Base-by-base conservation (phyloP, 352 stramenopile species). In the Phytophthora pluvialis region DNA sequence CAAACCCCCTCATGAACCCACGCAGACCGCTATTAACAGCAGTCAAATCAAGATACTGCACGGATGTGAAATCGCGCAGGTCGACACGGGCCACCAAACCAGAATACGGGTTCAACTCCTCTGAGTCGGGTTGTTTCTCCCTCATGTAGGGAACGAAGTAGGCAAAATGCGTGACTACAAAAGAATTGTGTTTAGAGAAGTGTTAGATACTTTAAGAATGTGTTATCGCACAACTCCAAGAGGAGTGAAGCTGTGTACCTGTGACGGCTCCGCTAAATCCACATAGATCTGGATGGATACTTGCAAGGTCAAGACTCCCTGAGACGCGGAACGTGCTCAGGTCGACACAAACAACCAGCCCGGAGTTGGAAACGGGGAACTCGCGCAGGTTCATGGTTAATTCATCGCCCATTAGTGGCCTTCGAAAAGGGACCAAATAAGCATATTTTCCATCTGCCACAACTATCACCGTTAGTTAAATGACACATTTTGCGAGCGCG, bases 71-170 rank as follows among this genome's bases (percentile, higher is more conserved):
- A 32, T 91, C 84, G 1, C 79, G 80, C 31, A 92, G 56, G 46
- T 94, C 78, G 1, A 93, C 64, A 0, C 81, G 78, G 3, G 77
- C 82, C 1, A 94, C 50, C 15, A 91, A 25, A 0, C 82, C 83
- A 16, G 82, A 88, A 60, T 89, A 94, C 36, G 82, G 71, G 4
- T 68, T 72, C 21, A 79, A 3, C 18, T 78, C 70, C 35, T 67
- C 48, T 0, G 66, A 70, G 8, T 67, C 60, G 1, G 78, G 54
- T 25, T 84, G 56, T 6, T 72, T 72, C 9, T 84, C 62, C 11
- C 73, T 68, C 78, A 90, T 88, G 58, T 64, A 90, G 9, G 86
- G 86, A 15, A 94, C 60, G n/a, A 94, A 86, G 64, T 90, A 94
- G 3, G 75, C 81, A 43, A 78, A 88, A 63, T 91, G 68, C 5